Evolutionary conservation across 2,329 filamentous ascomycete species (phyloP).

Genomic region (Dactylella cylindrospora): DNA sequence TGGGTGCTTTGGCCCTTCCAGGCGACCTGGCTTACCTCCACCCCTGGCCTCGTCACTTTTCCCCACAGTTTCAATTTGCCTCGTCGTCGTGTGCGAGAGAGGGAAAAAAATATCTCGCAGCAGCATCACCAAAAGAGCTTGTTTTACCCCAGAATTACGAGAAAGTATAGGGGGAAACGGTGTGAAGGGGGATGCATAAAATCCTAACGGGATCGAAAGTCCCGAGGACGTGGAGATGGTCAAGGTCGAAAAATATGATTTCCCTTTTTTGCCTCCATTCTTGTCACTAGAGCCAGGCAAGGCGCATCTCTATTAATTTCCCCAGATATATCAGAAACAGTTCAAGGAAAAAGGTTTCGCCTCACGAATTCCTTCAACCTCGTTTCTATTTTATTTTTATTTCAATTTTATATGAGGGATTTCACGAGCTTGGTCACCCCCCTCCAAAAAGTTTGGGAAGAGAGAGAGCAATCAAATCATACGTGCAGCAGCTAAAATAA

Average conservation of each 20-base stretch:
- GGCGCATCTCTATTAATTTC: too few relatives aligned
- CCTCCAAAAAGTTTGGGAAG: slow-evolving; percentile 6
- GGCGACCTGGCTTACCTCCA: too few relatives aligned
- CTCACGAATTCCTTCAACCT: too few relatives aligned
- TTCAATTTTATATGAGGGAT: slow-evolving; percentile 43
- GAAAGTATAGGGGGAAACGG: not conserved
- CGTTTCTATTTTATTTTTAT: too few relatives aligned
- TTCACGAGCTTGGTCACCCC: slow-evolving; percentile 7
- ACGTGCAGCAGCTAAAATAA: slow-evolving; percentile 16
- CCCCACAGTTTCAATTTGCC: slow-evolving; percentile 40
- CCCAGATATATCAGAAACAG: too few relatives aligned
- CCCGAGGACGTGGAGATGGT: slow-evolving; percentile 26
- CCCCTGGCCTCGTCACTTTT: slow-evolving; percentile 2
- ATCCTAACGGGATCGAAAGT: slow-evolving; percentile 36
- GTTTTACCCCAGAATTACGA: slow-evolving; percentile 37
- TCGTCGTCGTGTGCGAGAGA: too few relatives aligned
- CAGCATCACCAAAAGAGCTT: too few relatives aligned
- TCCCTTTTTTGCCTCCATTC: not conserved
- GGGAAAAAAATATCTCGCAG: too few relatives aligned
- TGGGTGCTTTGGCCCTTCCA: too few relatives aligned
- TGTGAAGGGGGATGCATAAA: slow-evolving; percentile 2
- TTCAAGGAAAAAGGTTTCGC: too few relatives aligned
- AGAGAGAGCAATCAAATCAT: not conserved
- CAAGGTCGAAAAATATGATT: slow-evolving; percentile 30
- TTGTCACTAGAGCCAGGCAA: too few relatives aligned